These are phyloP conservation scores for Entomortierella parvispora DNA, from an alignment of 192 early-diverging fungal genomes.

Conservation along the genomic window DNA sequence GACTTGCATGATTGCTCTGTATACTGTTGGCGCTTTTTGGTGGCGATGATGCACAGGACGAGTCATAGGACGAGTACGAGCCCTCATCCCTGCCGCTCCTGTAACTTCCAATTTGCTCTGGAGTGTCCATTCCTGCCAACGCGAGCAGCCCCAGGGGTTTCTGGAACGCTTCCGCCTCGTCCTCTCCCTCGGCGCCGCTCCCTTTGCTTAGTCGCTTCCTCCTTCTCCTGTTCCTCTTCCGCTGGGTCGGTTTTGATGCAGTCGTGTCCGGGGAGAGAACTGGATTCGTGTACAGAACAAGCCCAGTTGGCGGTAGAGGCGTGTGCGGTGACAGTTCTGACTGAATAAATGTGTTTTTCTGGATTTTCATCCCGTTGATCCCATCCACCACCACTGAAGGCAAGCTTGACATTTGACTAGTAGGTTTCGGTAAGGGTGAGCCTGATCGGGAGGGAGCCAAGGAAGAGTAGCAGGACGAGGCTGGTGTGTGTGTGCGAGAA, in stretches of 20 bases:
- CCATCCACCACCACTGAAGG: too few species aligned
- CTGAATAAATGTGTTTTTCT: too few species aligned
- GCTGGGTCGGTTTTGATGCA: not conserved
- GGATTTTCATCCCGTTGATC: too few species aligned
- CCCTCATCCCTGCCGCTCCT: conserved; percentile 7
- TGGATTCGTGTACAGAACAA: not conserved
- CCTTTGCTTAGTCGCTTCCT: not conserved
- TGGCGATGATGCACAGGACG: conserved; percentile 29
- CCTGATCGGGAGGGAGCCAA: conserved; percentile 10
- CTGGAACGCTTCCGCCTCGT: not conserved
- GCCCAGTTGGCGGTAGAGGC: too few species aligned
- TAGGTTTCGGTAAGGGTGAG: not conserved
- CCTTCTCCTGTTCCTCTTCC: conserved; percentile 1
- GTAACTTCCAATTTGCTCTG: not conserved
- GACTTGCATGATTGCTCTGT: conserved; percentile 24
- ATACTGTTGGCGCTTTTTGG: conserved; percentile 15
- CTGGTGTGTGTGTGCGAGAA: conserved; percentile 5
- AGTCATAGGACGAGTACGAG: conserved; percentile 24
- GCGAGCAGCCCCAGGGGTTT: too few species aligned
- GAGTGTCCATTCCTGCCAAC: too few species aligned
- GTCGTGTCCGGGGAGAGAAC: not conserved
- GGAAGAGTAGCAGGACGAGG: conserved; percentile 12
- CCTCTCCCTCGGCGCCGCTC: not conserved
- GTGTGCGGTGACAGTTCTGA: too few species aligned
- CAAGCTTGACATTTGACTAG: not conserved